Percentiles rank a stretch among this genome's conserved stretches.
Evolutionary conservation across 2,329 filamentous ascomycete species (phyloP).

Genomic region (Penicillium sp.): DNA sequence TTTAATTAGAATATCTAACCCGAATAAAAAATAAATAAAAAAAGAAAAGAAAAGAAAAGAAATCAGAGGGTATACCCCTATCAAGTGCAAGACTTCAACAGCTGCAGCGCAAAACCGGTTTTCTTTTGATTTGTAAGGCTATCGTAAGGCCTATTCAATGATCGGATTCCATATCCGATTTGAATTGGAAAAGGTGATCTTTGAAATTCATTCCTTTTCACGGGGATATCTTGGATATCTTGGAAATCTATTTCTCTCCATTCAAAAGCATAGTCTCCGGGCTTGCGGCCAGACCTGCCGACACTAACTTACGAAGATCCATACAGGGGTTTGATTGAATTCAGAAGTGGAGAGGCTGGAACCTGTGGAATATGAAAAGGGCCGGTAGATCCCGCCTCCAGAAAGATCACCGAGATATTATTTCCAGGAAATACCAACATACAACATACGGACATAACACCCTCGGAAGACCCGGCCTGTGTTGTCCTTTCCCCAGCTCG

Average conservation of each 20-base stretch:
- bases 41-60: background rate
- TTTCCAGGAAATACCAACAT: background rate
- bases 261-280: background rate
- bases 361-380: slow-evolving; percentile 3
- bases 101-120: slow-evolving; percentile 4
- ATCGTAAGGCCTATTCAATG: background rate
- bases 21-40: no score
- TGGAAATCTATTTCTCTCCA: no score
- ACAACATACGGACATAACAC: background rate
- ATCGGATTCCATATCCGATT: slow-evolving; percentile 1
- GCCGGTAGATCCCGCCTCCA: slow-evolving; percentile 9
- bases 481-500: no score
- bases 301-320: slow-evolving; percentile 1
- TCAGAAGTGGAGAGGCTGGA: background rate
- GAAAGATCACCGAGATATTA: background rate
- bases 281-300: background rate
- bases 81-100: background rate
- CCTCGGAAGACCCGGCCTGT: background rate
- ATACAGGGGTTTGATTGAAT: background rate
- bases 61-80: no score
- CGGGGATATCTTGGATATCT: background rate
- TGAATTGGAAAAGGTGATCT: background rate
- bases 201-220: background rate
- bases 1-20: background rate
- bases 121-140: background rate